Evolutionary conservation across 371 early-diverging fungal genomes (phyloP).

Genomic region (Blakeslea trispora): DNA sequence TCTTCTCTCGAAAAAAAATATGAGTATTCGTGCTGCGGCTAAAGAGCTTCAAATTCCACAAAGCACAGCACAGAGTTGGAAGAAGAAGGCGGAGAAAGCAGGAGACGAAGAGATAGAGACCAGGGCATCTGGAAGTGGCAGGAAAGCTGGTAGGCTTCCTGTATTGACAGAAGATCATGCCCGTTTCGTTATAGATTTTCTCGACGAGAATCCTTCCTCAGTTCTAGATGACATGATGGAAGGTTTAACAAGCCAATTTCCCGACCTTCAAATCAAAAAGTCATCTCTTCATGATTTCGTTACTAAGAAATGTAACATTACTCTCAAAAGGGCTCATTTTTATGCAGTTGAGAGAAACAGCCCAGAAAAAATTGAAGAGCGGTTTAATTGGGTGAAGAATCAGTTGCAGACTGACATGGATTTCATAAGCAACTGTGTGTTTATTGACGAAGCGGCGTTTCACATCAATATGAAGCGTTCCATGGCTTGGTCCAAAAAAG

Average conservation of each 20-base stretch:
- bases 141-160: constrained; percentile 3
- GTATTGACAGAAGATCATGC: too few species aligned
- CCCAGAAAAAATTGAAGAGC: constrained; percentile 4
- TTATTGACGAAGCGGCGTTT: constrained; percentile 11
- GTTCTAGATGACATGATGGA: constrained; percentile 14
- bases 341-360: constrained; percentile 1
- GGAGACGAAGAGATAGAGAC: not conserved
- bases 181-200: not conserved
- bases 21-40: constrained; percentile 9
- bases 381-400: not conserved
- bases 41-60: constrained; percentile 1
- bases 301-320: too few species aligned
- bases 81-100: constrained; percentile 11
- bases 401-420: constrained; percentile 1
- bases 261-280: constrained; percentile 6
- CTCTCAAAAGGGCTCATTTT: not conserved
- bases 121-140: not conserved
- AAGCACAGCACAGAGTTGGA: constrained; percentile 9
- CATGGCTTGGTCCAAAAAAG: constrained; percentile 7
- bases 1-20: constrained; percentile 1
- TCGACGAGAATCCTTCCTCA: constrained; percentile 12
- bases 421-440: constrained; percentile 7
- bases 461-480: constrained; percentile 4
- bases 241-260: constrained; percentile 6
- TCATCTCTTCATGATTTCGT: constrained; percentile 9